phyloP scores from a whole-genome alignment of 1,284 basidiomycete species.

The Ustilago trichophora region DNA sequence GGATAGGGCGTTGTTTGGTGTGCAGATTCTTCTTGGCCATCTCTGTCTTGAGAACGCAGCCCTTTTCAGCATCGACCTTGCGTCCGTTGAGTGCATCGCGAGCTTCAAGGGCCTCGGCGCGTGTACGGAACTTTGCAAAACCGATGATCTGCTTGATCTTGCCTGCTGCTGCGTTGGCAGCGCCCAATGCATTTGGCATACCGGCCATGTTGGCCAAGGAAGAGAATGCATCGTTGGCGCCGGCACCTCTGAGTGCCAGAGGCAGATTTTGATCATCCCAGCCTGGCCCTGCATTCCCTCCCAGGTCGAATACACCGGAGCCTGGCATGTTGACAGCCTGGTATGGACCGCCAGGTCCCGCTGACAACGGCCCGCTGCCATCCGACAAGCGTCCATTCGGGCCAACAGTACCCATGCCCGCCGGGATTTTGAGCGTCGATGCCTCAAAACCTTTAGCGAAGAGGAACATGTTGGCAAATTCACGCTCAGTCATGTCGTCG shows the following conservation, averaged over 20 bases:
- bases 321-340: conserved; percentile 57
- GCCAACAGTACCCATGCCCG: conserved; percentile 74
- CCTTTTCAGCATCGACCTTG: conserved; percentile 92
- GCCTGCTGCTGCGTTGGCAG: conserved; percentile 31
- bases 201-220: conserved; percentile 36
- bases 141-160: conserved; percentile 87
- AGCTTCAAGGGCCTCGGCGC: conserved; percentile 86
- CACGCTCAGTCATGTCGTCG: conserved; percentile 98
- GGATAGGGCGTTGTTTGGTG: conserved; percentile 70
- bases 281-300: conserved; percentile 16
- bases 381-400: conserved; percentile 31
- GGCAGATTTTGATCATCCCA: conserved; percentile 53
- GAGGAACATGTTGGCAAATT: conserved; percentile 99
- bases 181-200: conserved; percentile 26
- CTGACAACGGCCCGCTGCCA: conserved; percentile 23
- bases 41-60: conserved; percentile 92
- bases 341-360: conserved; percentile 51
- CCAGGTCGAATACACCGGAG: conserved; percentile 36
- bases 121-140: conserved; percentile 91
- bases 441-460: conserved; percentile 96
- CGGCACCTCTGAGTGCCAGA: conserved; percentile 46
- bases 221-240: conserved; percentile 40
- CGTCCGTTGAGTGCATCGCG: conserved; percentile 88
- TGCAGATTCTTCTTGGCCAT: conserved; percentile 99
- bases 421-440: conserved; percentile 94